phyloP scores from a whole-genome alignment of 768 basidiomycete genomes.

The Serendipita indica region DNA sequence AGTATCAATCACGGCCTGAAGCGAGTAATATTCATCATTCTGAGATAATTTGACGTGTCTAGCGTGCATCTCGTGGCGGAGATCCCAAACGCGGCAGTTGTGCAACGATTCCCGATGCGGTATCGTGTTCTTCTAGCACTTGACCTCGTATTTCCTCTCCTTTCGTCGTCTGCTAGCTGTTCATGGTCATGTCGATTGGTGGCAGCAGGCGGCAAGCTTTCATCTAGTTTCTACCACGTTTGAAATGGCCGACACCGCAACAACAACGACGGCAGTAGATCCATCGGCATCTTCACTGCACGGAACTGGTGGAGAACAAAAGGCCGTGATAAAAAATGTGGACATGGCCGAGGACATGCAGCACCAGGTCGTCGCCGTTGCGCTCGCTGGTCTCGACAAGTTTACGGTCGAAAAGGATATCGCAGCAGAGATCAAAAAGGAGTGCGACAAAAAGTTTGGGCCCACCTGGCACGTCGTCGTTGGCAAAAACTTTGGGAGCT shows the following conservation, averaged over 20 bases:
- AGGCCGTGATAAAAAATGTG: constrained; percentile 90
- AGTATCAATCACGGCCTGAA: too few relatives aligned
- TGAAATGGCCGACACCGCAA: background rate
- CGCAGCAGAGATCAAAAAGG: constrained; percentile 95
- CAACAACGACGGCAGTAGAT: background rate
- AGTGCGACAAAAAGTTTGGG: constrained; percentile 84
- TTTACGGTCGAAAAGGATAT: constrained; percentile 96
- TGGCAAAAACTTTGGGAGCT: constrained; percentile 97
- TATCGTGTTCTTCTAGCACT: too few relatives aligned
- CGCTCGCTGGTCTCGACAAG: constrained; percentile 71
- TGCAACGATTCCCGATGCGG: too few relatives aligned
- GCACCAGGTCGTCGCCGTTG: constrained; percentile 82
- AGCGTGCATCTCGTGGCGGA: too few relatives aligned
- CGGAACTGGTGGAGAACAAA: constrained; percentile 20
- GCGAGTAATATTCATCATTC: too few relatives aligned
- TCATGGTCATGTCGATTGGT: too few relatives aligned
- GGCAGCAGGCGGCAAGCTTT: too few relatives aligned
- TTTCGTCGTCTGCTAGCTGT: too few relatives aligned
- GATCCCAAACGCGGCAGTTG: too few relatives aligned
- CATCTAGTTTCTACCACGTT: too few relatives aligned
- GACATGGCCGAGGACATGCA: constrained; percentile 98
- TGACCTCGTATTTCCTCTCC: too few relatives aligned
- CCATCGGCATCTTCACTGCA: background rate
- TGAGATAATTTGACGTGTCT: too few relatives aligned
- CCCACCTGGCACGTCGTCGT: constrained; percentile 98